Base-by-base conservation (phyloP, 306 rosid genomes). In the Elaeagnus macrophylla region DNA sequence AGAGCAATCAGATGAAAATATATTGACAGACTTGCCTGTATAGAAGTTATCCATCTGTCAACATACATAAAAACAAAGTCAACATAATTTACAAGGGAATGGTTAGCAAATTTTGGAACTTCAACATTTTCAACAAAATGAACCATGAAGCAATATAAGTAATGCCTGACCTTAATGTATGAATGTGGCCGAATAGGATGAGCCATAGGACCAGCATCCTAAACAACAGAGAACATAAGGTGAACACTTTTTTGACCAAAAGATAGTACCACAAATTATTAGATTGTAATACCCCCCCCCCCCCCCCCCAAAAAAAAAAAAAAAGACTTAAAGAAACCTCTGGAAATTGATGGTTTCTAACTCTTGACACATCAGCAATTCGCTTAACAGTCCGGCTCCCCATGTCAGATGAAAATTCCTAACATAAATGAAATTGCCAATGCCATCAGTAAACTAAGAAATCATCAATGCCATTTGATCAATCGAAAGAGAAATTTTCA, bases 201-300 rank as follows among this genome's bases (percentile, higher is more conserved):
- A 66, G 99, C 95, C 96, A 93, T 93, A 56, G 99, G 99, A 54
- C 99, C 95, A 19, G 95, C 84, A 77, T 93, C 99, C 99, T 93
- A 64, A 61, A 75, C 74, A 71, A 62, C 56, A 59, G 50, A 62
- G 49, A 54, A 54, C 71, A 19, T 43, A 67, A 49, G 20, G 48
- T 53, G 37, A 45, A 40, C 20, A 46, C 45, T 48, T 25, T 25
- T 25, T 25, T 48, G 36, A 19, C 51, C 20, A 18, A 49, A 46
- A 51, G 42, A 7, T 36, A 25, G 32, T 25, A 25, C 32, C 4
- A 44, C 35, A 5, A 51, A 60, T 5, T 39, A 6, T 9, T 13
- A 48, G 12, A 40, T 20, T 41, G 18, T 62, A 13, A 65, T 43
- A 39, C 41, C 39, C 35, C 52, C 46, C n/a, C n/a, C n/a, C n/a